Percentiles rank a stretch among this genome's conserved stretches.
phyloP scores from a whole-genome alignment of 2,329 filamentous ascomycete species.

The Sarocladium brachiariae region DNA sequence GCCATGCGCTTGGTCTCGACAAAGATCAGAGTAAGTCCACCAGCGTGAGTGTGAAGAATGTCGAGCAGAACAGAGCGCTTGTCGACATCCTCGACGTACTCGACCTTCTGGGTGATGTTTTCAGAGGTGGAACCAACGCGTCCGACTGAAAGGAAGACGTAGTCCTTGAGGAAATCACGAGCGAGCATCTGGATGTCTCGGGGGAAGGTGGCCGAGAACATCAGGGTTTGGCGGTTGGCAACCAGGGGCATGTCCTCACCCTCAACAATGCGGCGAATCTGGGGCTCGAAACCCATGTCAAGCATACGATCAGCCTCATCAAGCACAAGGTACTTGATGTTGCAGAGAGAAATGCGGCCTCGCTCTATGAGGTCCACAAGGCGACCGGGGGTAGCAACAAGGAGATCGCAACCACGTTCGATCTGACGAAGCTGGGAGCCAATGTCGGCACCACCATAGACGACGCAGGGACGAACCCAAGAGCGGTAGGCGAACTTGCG shows the following conservation, averaged over 20 bases:
- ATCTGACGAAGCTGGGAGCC: constrained; percentile 97
- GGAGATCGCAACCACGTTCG: constrained; percentile 90
- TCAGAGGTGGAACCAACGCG: constrained; percentile 99
- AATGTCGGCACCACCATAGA: constrained; percentile 98
- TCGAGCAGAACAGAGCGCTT: constrained; percentile 97
- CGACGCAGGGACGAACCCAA: constrained; percentile 96
- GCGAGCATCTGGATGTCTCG: constrained; percentile 99
- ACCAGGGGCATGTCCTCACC: constrained; percentile 94
- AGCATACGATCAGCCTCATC: constrained; percentile 99
- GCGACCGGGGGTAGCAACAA: constrained; percentile 95
- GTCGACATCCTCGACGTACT: constrained; percentile 94
- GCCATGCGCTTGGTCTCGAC: constrained; percentile 99
- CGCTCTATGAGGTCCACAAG: constrained; percentile 97
- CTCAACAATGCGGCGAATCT: constrained; percentile 97
- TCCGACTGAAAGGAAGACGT: constrained; percentile 97
- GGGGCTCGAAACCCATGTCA: constrained; percentile 99
- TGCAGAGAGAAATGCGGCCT: constrained; percentile 92
- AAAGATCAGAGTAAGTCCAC: constrained; percentile 89
- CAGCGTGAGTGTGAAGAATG: constrained; percentile 90
- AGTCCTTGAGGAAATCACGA: constrained; percentile 97
- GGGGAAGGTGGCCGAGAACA: constrained; percentile 99
- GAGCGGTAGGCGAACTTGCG: constrained; percentile 99
- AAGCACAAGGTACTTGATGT: constrained; percentile 98
- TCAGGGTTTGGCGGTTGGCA: constrained; percentile 86
- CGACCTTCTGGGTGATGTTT: constrained; percentile 98